phyloP scores from a whole-genome alignment of 371 early-diverging fungal species.

The Syncephalastrum monosporum region DNA sequence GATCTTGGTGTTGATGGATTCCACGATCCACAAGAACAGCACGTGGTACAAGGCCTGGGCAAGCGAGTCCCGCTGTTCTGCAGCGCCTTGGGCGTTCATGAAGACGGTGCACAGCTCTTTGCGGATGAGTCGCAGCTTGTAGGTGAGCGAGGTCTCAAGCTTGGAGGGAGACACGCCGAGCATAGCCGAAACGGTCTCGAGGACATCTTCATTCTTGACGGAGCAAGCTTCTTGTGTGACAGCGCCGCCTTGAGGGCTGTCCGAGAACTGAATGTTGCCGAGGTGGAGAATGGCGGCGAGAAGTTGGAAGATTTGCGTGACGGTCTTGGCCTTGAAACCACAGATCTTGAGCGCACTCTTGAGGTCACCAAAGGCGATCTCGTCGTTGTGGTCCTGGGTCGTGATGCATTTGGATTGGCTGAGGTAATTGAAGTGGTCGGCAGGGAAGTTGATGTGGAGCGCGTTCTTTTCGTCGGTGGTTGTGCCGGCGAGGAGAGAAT shows the following conservation, averaged over 20 bases:
- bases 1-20: constrained; percentile 40
- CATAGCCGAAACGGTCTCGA: constrained; percentile 76
- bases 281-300: constrained; percentile 80
- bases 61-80: constrained; percentile 41
- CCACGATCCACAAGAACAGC: constrained; percentile 47
- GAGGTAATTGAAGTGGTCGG: constrained; percentile 41
- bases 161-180: constrained; percentile 76
- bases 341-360: constrained; percentile 71
- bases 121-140: constrained; percentile 43
- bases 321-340: constrained; percentile 75
- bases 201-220: constrained; percentile 62
- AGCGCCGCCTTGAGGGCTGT: constrained; percentile 22
- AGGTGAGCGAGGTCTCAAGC: constrained; percentile 59
- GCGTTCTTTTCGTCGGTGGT: constrained; percentile 45
- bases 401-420: constrained; percentile 33
- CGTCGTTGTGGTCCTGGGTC: constrained; percentile 40
- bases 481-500: constrained; percentile 71
- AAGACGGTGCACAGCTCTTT: constrained; percentile 65
- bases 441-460: constrained; percentile 39
- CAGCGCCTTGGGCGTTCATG: constrained; percentile 56
- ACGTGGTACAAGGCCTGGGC: constrained; percentile 40
- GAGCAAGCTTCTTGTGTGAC: constrained; percentile 57
- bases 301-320: constrained; percentile 67
- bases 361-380: constrained; percentile 61
- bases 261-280: constrained; percentile 72